Conservation (phyloP, 306 rosid species). For the Cucurbita ficifolia region DNA sequence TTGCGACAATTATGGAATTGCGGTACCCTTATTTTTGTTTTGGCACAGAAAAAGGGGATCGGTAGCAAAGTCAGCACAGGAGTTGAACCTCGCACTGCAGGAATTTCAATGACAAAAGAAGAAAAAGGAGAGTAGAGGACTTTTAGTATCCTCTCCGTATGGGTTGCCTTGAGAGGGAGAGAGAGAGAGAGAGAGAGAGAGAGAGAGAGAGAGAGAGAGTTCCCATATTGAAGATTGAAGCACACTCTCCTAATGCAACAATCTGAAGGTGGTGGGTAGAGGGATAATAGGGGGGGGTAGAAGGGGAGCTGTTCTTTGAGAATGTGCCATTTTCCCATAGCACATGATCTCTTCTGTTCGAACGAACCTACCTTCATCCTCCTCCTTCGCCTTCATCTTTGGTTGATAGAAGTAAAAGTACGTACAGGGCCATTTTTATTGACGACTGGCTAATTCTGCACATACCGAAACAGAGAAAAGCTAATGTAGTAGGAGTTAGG, state of each 20-base stretch:
- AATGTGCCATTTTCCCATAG: not conserved
- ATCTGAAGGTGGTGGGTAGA: not conserved
- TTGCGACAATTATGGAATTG: not conserved
- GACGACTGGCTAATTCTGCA: slow-evolving; percentile 7
- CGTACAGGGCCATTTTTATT: not conserved
- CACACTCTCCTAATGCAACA: not conserved
- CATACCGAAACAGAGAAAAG: not conserved
- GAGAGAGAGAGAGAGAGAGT: too few species aligned
- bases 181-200: too few species aligned
- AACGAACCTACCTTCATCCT: not conserved
- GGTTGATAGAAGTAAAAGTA: not conserved
- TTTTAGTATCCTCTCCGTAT: not conserved
- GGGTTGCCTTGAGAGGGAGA: not conserved
- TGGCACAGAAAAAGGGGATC: slow-evolving; percentile 77
- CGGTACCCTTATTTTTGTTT: not conserved
- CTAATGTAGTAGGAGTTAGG: not conserved
- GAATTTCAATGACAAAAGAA: slow-evolving; percentile 13
- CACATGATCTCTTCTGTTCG: not conserved
- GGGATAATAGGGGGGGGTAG: too few species aligned
- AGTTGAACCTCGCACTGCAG: slow-evolving; percentile 71
- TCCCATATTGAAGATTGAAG: not conserved
- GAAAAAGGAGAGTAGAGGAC: not conserved
- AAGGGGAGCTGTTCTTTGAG: not conserved
- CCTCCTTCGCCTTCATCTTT: not conserved
- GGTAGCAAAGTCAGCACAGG: slow-evolving; percentile 76